Base-by-base conservation (phyloP, 1,284 basidiomycete genomes). In the Phylloboletellus chloephorus region DNA sequence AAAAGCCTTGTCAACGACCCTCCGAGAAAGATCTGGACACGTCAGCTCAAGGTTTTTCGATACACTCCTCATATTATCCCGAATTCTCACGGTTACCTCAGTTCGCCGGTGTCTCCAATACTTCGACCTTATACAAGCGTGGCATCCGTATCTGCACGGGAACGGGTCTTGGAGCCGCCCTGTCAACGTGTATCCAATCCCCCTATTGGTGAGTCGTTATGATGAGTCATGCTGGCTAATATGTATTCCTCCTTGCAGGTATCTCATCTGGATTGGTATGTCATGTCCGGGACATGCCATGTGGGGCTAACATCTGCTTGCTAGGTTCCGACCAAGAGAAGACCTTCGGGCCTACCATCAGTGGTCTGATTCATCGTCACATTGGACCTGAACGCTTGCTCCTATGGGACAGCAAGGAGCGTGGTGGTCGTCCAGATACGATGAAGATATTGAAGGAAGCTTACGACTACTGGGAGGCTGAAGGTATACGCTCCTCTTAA, bases 91-190 rank as follows among this genome's bases (percentile, higher is more conserved):
- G 29, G 7, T 41, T 37, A 24, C 17, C 28, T 32, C 47, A 83
- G 81, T 78, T 87, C 50, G 85, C 84, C 15, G 85, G 82, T 46
- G 80, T 88, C 29, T 85, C 84, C 15, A 82, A 88, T 57, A 85
- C 83, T 1, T 86, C 83, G 5, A 74, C 67, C 1, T 54, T 88
- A 11, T 88, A 88, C 63, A 82, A 71, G 46, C 77, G 83, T 48
- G 84, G 83, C 16, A 76, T 87, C 48, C 79, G 82, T 51, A 74
- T 87, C 44, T 87, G 83, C 61, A 87, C 83, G 1, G 83, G 83
- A 35, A 86, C 84, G 9, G 84, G 84, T 46, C 74, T 87, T 39
- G 84, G 83, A 23, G 81, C 83, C 26, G 82, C 81, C 2, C 71
- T 86, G 23, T 79, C 83, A 13, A 87, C 82, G 13, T 85, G 81